Percentiles rank a stretch among this genome's conserved stretches.
Conservation (phyloP, 495 filamentous ascomycete genomes). For the Delitschia confertaspora region DNA sequence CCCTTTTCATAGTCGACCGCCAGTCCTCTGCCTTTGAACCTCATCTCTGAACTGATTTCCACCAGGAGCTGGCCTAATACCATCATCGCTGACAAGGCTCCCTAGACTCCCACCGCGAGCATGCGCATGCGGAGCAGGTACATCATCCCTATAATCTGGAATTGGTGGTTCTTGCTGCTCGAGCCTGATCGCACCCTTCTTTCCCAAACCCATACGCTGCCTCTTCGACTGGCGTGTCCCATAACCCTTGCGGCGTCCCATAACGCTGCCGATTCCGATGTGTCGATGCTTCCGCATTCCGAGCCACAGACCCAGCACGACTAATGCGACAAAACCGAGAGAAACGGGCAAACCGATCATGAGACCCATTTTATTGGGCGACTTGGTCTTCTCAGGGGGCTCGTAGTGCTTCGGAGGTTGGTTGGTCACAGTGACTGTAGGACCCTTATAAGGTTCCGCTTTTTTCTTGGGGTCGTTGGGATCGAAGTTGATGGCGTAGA, state of each 20-base stretch:
- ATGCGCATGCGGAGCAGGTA: slow-evolving; percentile 3
- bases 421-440: slow-evolving; percentile 18
- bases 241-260: slow-evolving; percentile 25
- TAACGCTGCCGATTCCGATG: slow-evolving; percentile 29
- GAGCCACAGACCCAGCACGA: slow-evolving; percentile 26
- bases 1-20: neutral
- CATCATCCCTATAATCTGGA: slow-evolving; percentile 1
- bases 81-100: slow-evolving; percentile 25
- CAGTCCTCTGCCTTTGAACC: slow-evolving; percentile 25
- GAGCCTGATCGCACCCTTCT: slow-evolving; percentile 28
- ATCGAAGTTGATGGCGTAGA: slow-evolving; percentile 15
- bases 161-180: slow-evolving; percentile 10
- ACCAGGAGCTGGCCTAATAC: slow-evolving; percentile 14
- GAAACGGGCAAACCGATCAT: slow-evolving; percentile 27
- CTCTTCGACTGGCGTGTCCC: slow-evolving; percentile 22
- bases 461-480: slow-evolving; percentile 2
- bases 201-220: slow-evolving; percentile 27
- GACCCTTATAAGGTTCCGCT: slow-evolving; percentile 16
- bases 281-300: slow-evolving; percentile 29
- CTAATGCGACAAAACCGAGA: slow-evolving; percentile 20
- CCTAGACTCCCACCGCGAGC: slow-evolving; percentile 19
- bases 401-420: slow-evolving; percentile 21
- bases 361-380: slow-evolving; percentile 23
- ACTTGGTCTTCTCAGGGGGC: slow-evolving; percentile 9
- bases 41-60: slow-evolving; percentile 26